A percentile compares a stretch with the other conserved stretches of the same genome.
phyloP scores from a whole-genome alignment of 345 rosid genomes.

The Dimocarpus longan region DNA sequence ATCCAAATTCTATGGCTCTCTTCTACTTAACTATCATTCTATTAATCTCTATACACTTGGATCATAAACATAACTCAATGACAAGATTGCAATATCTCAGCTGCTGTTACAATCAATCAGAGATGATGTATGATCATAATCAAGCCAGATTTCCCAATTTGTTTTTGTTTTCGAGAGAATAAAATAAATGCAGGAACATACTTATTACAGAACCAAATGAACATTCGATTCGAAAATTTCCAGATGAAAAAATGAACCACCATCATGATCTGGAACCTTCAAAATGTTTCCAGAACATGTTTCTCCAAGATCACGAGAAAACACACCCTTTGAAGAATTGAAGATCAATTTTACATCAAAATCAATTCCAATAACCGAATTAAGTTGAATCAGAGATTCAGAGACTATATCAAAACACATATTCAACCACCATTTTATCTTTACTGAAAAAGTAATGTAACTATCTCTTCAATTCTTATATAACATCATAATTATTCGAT shows the following conservation, averaged over 20 bases:
- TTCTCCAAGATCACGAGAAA: not conserved
- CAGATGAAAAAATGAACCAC: slow-evolving; percentile 4
- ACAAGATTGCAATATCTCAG: not conserved
- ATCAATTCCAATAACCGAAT: not conserved
- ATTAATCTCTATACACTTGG: not conserved
- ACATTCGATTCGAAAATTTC: not conserved
- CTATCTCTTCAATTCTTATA: not conserved
- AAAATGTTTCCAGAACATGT: not conserved
- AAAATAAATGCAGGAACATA: not conserved
- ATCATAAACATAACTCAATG: not conserved
- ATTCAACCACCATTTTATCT: not conserved
- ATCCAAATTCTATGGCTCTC: not conserved
- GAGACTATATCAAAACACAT: not conserved
- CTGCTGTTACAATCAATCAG: not conserved
- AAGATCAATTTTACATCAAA: not conserved
- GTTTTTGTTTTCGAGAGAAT: not conserved
- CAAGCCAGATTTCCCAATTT: not conserved
- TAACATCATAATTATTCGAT: not conserved
- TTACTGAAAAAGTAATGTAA: not conserved
- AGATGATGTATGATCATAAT: not conserved
- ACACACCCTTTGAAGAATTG: not conserved
- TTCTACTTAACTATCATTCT: not conserved
- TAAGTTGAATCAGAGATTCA: not conserved
- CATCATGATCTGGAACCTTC: not conserved
- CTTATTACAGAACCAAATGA: not conserved